Conservation (phyloP, 73 alveolate species). For the Effrenium voratum region DNA sequence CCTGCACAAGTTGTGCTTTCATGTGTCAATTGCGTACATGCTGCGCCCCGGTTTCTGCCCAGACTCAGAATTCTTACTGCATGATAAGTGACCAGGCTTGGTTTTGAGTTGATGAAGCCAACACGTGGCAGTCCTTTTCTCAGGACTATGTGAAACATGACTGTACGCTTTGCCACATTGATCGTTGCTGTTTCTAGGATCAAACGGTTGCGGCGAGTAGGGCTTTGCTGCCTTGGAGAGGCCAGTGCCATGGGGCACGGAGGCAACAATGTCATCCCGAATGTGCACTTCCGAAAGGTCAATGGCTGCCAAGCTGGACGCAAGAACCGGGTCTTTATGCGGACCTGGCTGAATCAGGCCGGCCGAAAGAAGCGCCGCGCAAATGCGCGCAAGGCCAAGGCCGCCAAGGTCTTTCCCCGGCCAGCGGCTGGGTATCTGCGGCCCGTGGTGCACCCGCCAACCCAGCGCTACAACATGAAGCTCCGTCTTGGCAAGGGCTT, state of each 20-base stretch:
- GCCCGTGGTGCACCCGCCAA: slow-evolving; percentile 97
- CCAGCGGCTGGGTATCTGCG: slow-evolving; percentile 95
- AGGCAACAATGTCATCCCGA: slow-evolving; percentile 97
- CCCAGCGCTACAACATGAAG: slow-evolving; percentile 97
- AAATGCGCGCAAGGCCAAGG: slow-evolving; percentile 95
- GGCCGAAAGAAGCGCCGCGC: slow-evolving; percentile 97
- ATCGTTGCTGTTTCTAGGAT: no score
- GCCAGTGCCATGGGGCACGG: slow-evolving; percentile 93
- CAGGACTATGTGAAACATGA: no score
- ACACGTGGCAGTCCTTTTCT: no score
- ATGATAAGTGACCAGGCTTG: no score
- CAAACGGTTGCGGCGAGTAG: no score
- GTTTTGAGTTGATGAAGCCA: no score
- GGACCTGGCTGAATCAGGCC: slow-evolving; percentile 98
- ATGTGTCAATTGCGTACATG: no score
- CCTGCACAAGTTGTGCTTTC: no score
- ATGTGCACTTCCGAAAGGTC: slow-evolving; percentile 97
- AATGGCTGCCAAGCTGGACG: slow-evolving; percentile 59
- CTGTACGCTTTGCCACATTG: no score
- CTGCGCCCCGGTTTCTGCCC: no score
- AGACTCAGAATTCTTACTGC: no score
- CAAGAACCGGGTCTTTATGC: slow-evolving; percentile 94
- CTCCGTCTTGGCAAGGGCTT: slow-evolving; percentile 98
- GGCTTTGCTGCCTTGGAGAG: no score
- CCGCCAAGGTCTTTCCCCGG: slow-evolving; percentile 94